Evolutionary conservation across 2,329 filamentous ascomycete species (phyloP), one percentile per base, ranked within the genome.

Genomic region (Fonsecaea multimorphosa): DNA sequence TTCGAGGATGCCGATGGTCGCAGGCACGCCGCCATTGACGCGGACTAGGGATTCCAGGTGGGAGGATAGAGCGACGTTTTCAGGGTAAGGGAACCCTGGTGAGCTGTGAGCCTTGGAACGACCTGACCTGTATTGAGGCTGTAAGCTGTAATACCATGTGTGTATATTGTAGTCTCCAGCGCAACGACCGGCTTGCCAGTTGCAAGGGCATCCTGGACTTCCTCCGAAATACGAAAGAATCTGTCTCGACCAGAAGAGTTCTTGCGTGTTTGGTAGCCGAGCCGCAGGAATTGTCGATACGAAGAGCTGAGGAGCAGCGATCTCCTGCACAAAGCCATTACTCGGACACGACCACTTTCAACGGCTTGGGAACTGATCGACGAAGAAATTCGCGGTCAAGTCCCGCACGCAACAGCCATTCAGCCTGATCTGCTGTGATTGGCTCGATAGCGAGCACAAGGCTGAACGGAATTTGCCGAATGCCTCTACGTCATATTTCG

Each of bases 91-190:
- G 70, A 89, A 91, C 64, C 88, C 87, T 87, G 69, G 12, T 16
- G 11, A 61, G n/a, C 40, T 22, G 34, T 64, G 34, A 67, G 64
- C 36, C 53, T 66, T 46, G 36, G 46, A 32, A n/a, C n/a, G n/a
- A n/a, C n/a, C n/a, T 31, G 27, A 7, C 36, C 55, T 49, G 31
- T n/a, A 32, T 22, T 40, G n/a, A 27, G 52, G 55, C 16, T 14
- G 24, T 29, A 58, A 36, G 19, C n/a, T 54, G 59, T 78, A n/a
- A n/a, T n/a, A 83, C 93, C 93, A 79, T 99, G 95, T 1, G 95
- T 99, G 78, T 99, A 98, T 72, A 99, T 98, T 3, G 95, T 97
- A 1, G 92, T 93, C 78, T 99, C 95, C 3, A 99, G 84, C 16
- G 94, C 95, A 11, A 99, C 93, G 3, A 99, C 89, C 0, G 95